phyloP scores from a whole-genome alignment of 164 flowering plant genomes.

The Magnolia changhungtana region DNA sequence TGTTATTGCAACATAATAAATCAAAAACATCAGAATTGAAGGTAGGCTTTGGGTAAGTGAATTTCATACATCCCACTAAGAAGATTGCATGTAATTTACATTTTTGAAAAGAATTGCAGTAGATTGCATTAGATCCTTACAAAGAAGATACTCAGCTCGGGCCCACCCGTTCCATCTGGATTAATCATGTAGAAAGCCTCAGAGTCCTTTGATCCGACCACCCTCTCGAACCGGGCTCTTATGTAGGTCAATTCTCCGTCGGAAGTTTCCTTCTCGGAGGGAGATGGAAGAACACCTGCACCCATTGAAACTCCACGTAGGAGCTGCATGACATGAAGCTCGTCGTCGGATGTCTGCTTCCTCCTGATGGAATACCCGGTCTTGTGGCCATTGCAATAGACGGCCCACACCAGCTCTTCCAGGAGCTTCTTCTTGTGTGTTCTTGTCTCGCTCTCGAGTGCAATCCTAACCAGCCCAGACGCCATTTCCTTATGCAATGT shows the following conservation, averaged over 20 bases:
- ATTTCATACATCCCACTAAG: not conserved
- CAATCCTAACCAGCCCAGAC: conserved; percentile 60
- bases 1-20: too few relatives aligned
- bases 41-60: too few relatives aligned
- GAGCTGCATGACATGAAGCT: conserved; percentile 60
- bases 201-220: conserved; percentile 75
- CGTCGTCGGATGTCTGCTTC: conserved; percentile 63
- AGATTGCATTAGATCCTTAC: conserved; percentile 36
- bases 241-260: conserved; percentile 80
- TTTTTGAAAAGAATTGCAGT: not conserved
- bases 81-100: not conserved
- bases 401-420: conserved; percentile 88
- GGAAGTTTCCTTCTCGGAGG: conserved; percentile 28
- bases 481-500: conserved; percentile 72
- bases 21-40: too few relatives aligned
- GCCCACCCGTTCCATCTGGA: conserved; percentile 62
- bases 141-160: conserved; percentile 85
- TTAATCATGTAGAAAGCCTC: conserved; percentile 81
- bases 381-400: conserved; percentile 77
- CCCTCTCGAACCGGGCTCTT: conserved; percentile 79
- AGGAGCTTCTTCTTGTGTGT: conserved; percentile 50
- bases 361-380: conserved; percentile 68
- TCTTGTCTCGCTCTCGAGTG: conserved; percentile 74
- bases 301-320: conserved; percentile 89
- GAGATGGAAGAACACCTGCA: conserved; percentile 73